These are phyloP conservation scores for Talaromyces sp. DNA, from an alignment of 2,329 filamentous ascomycete species.

Conservation along the genomic window DNA sequence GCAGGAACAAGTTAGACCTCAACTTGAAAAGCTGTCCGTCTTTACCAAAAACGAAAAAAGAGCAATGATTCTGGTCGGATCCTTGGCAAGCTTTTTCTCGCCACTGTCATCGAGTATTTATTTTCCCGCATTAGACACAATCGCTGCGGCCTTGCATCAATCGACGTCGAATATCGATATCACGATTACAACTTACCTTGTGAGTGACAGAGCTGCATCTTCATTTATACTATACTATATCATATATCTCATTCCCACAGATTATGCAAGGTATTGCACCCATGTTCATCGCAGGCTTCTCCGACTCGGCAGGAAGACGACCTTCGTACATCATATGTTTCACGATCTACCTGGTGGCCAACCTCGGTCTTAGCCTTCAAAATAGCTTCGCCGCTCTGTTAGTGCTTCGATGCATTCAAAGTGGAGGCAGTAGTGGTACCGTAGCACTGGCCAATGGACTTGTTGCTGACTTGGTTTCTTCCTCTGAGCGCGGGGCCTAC, in stretches of 20 bases:
- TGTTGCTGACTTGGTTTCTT: slow-evolving; percentile 33
- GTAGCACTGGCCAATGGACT: slow-evolving; percentile 35
- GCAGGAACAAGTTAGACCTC: neutral
- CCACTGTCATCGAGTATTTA: slow-evolving; percentile 31
- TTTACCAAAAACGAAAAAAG: slow-evolving; percentile 20
- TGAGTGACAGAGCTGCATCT: slow-evolving; percentile 13
- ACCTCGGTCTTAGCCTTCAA: slow-evolving; percentile 33
- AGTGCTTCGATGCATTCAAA: slow-evolving; percentile 30
- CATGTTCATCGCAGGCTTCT: slow-evolving; percentile 45
- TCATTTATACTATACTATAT: neutral
- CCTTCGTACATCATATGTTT: slow-evolving; percentile 50
- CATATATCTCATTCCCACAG: slow-evolving; percentile 25
- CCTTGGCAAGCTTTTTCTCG: slow-evolving; percentile 24
- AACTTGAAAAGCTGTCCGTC: slow-evolving; percentile 10
- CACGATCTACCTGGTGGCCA: slow-evolving; percentile 33
- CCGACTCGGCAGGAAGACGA: slow-evolving; percentile 45
- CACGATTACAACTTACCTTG: slow-evolving; percentile 47
- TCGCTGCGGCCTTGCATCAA: slow-evolving; percentile 34
- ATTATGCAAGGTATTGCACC: slow-evolving; percentile 51
- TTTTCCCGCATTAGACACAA: slow-evolving; percentile 29
- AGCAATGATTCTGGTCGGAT: slow-evolving; percentile 18
- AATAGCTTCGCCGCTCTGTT: slow-evolving; percentile 26
- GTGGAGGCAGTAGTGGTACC: slow-evolving; percentile 32
- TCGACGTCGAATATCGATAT: slow-evolving; percentile 42
- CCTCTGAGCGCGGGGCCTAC: slow-evolving; percentile 32